phyloP scores from a whole-genome alignment of 2,329 filamentous ascomycete genomes.

The Paraphoma chrysanthemicola region DNA sequence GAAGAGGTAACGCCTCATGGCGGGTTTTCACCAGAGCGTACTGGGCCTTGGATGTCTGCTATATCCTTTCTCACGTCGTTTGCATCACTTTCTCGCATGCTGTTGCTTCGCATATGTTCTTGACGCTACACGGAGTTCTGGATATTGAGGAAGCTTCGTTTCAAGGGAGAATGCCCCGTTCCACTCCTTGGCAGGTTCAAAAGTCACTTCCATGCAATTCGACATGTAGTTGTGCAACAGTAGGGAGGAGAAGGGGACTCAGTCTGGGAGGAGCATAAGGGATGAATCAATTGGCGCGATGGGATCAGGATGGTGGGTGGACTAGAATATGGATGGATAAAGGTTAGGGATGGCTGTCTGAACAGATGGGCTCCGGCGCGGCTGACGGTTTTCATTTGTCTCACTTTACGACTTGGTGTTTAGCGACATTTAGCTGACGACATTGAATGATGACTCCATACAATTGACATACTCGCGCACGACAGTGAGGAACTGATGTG shows the following conservation, averaged over 20 bases:
- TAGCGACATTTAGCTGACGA: conserved; percentile 38
- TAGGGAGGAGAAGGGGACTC: conserved; percentile 7
- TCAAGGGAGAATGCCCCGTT: conserved; percentile 1
- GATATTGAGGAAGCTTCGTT: conserved; percentile 12
- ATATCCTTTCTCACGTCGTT: conserved; percentile 6
- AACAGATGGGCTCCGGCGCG: conserved; percentile 9
- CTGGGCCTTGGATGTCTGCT: background rate
- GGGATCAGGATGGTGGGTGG: conserved; percentile 2
- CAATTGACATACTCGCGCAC: background rate
- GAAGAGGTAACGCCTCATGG: conserved; percentile 60
- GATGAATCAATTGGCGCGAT: conserved; percentile 1
- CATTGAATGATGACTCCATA: conserved; percentile 33
- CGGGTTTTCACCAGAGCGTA: background rate
- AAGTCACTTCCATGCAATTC: conserved; percentile 1
- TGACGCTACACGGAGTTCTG: conserved; percentile 15
- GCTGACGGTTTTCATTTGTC: conserved; percentile 20
- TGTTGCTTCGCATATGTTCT: conserved; percentile 2
- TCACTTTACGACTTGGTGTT: conserved; percentile 25
- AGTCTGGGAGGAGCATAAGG: conserved; percentile 12
- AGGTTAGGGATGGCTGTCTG: conserved; percentile 11
- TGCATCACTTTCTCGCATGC: conserved; percentile 13
- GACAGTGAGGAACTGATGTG: background rate
- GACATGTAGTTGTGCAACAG: background rate
- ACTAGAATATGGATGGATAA: conserved; percentile 3
- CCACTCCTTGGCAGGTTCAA: conserved; percentile 14